Percentiles rank a stretch among this genome's conserved stretches.
phyloP scores from a whole-genome alignment of 2,329 filamentous ascomycete species.

The Cucurbitaria berberidis region DNA sequence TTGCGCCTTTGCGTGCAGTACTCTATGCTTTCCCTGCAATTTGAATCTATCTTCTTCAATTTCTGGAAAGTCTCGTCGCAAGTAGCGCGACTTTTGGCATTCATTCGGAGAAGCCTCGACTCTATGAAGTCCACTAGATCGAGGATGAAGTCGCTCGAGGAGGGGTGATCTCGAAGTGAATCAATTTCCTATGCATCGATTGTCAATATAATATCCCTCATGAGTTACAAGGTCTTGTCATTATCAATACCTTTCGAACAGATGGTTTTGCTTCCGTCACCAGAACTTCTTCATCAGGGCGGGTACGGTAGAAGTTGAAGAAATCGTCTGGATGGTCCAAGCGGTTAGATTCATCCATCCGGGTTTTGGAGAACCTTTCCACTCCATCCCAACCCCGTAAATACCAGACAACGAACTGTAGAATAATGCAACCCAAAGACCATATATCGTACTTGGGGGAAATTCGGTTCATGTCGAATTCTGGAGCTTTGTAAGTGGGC shows the following conservation, averaged over 20 bases:
- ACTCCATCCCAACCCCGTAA: conserved; percentile 12
- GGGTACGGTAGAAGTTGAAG: not conserved
- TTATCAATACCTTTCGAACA: not conserved
- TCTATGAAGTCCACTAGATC: not conserved
- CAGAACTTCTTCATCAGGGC: not conserved
- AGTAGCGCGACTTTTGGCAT: not conserved
- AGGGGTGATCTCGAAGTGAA: not conserved
- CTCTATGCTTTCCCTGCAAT: not conserved
- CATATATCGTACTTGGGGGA: conserved; percentile 47
- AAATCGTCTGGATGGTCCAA: not conserved
- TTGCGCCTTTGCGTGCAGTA: not conserved
- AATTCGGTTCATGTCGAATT: conserved; percentile 37
- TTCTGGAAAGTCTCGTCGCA: not conserved
- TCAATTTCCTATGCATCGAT: not conserved
- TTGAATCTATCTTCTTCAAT: not conserved
- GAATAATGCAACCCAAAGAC: conserved; percentile 35
- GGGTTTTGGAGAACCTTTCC: conserved; percentile 1
- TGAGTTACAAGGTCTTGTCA: not conserved
- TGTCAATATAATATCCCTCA: not conserved
- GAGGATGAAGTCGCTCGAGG: not conserved
- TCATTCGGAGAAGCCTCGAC: not conserved
- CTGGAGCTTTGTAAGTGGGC: conserved; percentile 50
- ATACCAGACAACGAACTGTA: conserved; percentile 38
- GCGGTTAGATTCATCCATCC: not conserved
- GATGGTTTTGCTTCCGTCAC: not conserved